Percentiles rank a stretch among this genome's conserved stretches.
Evolutionary conservation across 257 asterid genomes (phyloP).

Genomic region (Petunia secreta): DNA sequence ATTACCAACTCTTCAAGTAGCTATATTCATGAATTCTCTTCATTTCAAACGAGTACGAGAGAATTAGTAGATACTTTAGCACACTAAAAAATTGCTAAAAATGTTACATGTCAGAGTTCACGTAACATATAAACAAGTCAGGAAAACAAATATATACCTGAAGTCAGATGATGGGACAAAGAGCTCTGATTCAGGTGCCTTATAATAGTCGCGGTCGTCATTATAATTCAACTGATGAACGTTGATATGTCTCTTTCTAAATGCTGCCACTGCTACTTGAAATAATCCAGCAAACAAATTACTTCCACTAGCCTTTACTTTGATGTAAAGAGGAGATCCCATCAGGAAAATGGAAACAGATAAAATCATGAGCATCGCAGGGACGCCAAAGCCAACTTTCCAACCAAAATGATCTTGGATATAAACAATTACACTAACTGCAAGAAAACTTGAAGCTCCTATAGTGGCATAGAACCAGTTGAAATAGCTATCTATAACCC

Average conservation of each 20-base stretch:
- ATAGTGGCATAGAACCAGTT: conserved; percentile 28
- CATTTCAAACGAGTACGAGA: too few relatives aligned
- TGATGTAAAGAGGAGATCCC: conserved; percentile 25
- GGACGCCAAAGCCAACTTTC: conserved; percentile 32
- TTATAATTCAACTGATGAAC: neutral
- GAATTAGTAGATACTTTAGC: neutral
- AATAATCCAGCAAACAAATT: conserved; percentile 28
- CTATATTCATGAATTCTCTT: too few relatives aligned
- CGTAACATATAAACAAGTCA: too few relatives aligned
- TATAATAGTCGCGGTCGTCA: neutral
- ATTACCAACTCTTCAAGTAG: too few relatives aligned
- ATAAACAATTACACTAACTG: conserved; percentile 27
- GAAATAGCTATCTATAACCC: conserved; percentile 1
- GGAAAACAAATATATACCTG: conserved; percentile 7
- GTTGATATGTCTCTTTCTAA: conserved; percentile 22
- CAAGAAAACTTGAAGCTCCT: conserved; percentile 26
- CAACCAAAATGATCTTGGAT: conserved; percentile 36
- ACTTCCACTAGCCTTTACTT: neutral
- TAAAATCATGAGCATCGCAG: conserved; percentile 24
- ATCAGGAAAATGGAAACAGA: conserved; percentile 24
- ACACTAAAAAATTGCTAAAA: neutral
- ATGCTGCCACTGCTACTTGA: conserved; percentile 32
- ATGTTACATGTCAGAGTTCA: neutral
- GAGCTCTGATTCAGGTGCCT: neutral
- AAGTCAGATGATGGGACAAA: conserved; percentile 11